phyloP scores from a whole-genome alignment of 1,284 basidiomycete genomes.

The Cutaneotrichosporon daszewskae region DNA sequence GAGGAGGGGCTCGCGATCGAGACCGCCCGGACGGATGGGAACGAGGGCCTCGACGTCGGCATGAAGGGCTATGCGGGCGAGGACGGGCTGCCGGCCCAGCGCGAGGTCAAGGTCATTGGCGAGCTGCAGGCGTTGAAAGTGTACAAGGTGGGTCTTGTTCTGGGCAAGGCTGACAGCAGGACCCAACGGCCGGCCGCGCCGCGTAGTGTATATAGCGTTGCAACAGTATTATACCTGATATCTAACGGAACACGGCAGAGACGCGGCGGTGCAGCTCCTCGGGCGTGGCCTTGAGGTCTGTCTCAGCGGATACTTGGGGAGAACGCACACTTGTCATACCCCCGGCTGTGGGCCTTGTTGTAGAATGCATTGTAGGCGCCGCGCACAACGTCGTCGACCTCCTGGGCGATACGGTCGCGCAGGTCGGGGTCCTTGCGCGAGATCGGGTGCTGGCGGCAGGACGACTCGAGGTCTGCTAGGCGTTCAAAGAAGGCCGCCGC shows the following conservation, averaged over 20 bases:
- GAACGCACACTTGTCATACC: constrained; percentile 37
- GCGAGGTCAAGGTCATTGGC: constrained; percentile 38
- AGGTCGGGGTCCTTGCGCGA: constrained; percentile 40
- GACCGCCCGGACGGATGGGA: constrained; percentile 47
- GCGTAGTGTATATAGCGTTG: constrained; percentile 23
- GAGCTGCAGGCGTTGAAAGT: constrained; percentile 46
- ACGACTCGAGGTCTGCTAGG: constrained; percentile 37
- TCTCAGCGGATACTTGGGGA: constrained; percentile 1
- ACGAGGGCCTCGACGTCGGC: constrained; percentile 45
- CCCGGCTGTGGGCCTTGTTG: constrained; percentile 26
- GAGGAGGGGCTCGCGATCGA: constrained; percentile 85
- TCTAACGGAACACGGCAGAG: constrained; percentile 32
- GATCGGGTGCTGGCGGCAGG: constrained; percentile 32
- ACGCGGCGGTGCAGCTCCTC: constrained; percentile 34
- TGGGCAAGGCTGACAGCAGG: constrained; percentile 14
- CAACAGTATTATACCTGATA: constrained; percentile 1
- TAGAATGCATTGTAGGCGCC: constrained; percentile 30
- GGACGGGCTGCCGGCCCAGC: constrained; percentile 24
- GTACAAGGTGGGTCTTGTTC: constrained; percentile 34
- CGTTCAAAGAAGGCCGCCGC: constrained; percentile 41
- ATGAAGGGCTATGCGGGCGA: constrained; percentile 33
- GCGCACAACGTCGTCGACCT: constrained; percentile 36
- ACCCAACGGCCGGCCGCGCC: constrained; percentile 41
- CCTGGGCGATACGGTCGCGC: constrained; percentile 38
- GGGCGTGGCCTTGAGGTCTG: constrained; percentile 36